Conservation (phyloP, 192 early-diverging fungal species). For the Gryganskiella cystojenkinii region DNA sequence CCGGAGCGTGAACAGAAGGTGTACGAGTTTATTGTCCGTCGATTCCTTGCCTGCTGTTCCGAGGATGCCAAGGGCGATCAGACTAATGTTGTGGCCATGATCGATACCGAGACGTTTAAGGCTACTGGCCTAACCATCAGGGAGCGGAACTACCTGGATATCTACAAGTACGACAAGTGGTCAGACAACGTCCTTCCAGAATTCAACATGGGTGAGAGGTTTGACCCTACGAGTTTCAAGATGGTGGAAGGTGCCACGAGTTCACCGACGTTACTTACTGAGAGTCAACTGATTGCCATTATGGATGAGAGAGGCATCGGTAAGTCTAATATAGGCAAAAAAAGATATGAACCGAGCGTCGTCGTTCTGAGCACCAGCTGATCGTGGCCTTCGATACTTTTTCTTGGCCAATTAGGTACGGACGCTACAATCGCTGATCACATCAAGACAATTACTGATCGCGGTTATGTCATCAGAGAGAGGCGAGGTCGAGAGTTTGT, state of each 20-base stretch:
- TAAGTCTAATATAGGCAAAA: slow-evolving; percentile 34
- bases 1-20: slow-evolving; percentile 75
- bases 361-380: too few relatives aligned
- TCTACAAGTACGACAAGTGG: slow-evolving; percentile 96
- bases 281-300: slow-evolving; percentile 85
- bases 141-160: slow-evolving; percentile 91
- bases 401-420: slow-evolving; percentile 68
- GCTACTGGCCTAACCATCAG: slow-evolving; percentile 82
- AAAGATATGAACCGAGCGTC: too few relatives aligned
- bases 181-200: slow-evolving; percentile 74
- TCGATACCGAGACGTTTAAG: slow-evolving; percentile 82
- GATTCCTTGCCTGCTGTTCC: slow-evolving; percentile 94
- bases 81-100: slow-evolving; percentile 75
- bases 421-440: slow-evolving; percentile 98
- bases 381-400: background rate
- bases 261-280: slow-evolving; percentile 81
- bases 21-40: slow-evolving; percentile 88
- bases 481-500: slow-evolving; percentile 53
- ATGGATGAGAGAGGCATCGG: slow-evolving; percentile 97
- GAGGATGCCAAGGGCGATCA: slow-evolving; percentile 89
- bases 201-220: slow-evolving; percentile 73
- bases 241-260: slow-evolving; percentile 76
- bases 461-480: slow-evolving; percentile 86
- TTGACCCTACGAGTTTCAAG: slow-evolving; percentile 73
- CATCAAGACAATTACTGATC: slow-evolving; percentile 91